phyloP scores from a whole-genome alignment of 305 asterid genomes.

The Striga hermonthica region DNA sequence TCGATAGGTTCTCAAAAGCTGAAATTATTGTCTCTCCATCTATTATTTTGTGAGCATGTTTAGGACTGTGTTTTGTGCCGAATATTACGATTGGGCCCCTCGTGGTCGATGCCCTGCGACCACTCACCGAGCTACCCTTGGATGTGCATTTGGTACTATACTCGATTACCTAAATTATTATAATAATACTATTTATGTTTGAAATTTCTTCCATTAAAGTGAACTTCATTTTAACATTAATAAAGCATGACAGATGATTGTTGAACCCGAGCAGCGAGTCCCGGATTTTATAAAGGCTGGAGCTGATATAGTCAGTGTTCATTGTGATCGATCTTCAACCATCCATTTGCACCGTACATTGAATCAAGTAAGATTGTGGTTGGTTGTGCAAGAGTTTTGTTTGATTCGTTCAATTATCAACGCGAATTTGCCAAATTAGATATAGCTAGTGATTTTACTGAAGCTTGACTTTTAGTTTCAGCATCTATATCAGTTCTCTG shows the following conservation, averaged over 20 bases:
- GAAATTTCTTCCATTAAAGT: constrained; percentile 11
- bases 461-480: neutral
- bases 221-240: constrained; percentile 30
- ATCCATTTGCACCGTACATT: constrained; percentile 96
- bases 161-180: constrained; percentile 27
- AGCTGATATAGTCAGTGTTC: constrained; percentile 95
- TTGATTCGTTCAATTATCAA: constrained; percentile 24
- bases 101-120: constrained; percentile 87
- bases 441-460: neutral
- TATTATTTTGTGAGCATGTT: too few relatives aligned
- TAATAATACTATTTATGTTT: neutral
- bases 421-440: neutral
- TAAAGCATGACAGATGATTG: constrained; percentile 86
- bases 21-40: constrained; percentile 97
- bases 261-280: constrained; percentile 94
- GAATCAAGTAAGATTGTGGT: constrained; percentile 61
- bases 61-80: constrained; percentile 98
- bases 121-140: constrained; percentile 93
- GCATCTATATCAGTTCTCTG: too few relatives aligned
- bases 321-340: constrained; percentile 96
- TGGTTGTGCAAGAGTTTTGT: constrained; percentile 12
- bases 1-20: constrained; percentile 80
- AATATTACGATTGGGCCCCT: constrained; percentile 98
- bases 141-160: constrained; percentile 93
- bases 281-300: constrained; percentile 99